A percentile compares a stretch with the other conserved stretches of the same genome.
Conservation (phyloP, 2,329 filamentous ascomycete species). For the Geosmithia morbida region DNA sequence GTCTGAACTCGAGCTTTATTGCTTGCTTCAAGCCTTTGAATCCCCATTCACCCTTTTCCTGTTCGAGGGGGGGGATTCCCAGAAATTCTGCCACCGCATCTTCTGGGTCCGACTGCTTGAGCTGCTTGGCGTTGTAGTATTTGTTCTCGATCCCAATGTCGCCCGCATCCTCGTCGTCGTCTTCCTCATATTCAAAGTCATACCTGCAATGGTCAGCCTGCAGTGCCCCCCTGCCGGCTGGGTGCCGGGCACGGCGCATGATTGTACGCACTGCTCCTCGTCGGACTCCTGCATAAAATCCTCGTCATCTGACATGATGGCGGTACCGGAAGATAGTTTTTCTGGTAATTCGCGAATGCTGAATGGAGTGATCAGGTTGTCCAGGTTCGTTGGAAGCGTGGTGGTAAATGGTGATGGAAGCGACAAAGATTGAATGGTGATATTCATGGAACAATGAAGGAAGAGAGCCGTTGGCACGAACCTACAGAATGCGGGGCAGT, state of each 20-base stretch:
- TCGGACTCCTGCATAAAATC: conserved; percentile 34
- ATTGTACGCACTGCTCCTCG: conserved; percentile 23
- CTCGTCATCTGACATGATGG: conserved; percentile 35
- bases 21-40: conserved; percentile 98
- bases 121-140: conserved; percentile 98
- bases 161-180: conserved; percentile 73
- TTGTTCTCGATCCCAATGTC: conserved; percentile 98
- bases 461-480: background rate
- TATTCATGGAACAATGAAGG: background rate
- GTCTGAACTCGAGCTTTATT: conserved; percentile 90
- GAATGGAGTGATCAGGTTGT: background rate
- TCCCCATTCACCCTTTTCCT: conserved; percentile 94
- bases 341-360: background rate
- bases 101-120: conserved; percentile 74
- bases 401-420: background rate
- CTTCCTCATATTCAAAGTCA: conserved; percentile 94
- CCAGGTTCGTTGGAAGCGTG: background rate
- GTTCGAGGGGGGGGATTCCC: conserved; percentile 69
- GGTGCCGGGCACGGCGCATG: background rate
- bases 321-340: background rate
- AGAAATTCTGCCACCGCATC: conserved; percentile 87
- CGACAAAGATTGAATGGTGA: background rate
- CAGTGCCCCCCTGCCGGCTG: conserved; percentile 5
- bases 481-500: background rate
- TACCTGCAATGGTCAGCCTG: conserved; percentile 34